Base-by-base conservation (phyloP, 2,329 filamentous ascomycete species). In the Graphilbum fragrans region DNA sequence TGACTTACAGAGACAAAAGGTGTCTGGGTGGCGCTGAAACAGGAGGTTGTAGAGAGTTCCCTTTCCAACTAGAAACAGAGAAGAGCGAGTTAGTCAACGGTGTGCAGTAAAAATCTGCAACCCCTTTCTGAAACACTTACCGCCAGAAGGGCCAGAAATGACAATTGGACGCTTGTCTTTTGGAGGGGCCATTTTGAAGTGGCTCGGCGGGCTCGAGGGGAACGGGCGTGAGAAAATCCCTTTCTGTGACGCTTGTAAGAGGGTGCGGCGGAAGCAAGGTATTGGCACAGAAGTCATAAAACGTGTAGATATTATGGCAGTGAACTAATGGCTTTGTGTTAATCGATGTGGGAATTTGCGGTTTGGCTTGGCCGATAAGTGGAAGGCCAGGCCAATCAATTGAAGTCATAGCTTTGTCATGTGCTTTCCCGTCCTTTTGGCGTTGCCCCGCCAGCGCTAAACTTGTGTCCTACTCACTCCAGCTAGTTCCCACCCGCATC, bases 21-120 rank as follows among this genome's bases (percentile, higher is more conserved):
- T 40, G n/a, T 47, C 45, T 32, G 48, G 48, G 33, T 50, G 44
- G 21, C 43, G 45, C 25, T 71, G 65, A 57, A 86, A 82, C 38
- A 90, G 77, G 37, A 74, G 69, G 55, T 78, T 78, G 60, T 84
- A 80, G 46, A 90, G 77, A 12, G 85, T 90, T 52, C 81, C 83
- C 64, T 92, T 92, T 51, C 85, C 85, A 37, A 85, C 76, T 50
- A 12, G 17, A 22, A 31, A 31, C 12, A 17, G 2, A n/a, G n/a
- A n/a, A n/a, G n/a, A n/a, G 25, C 14, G 25, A 29, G 8, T 8
- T 8, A 8, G 25, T 29, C 25, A 29, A 29, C 14, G 14, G 25
- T 29, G 8, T 29, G 25, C 8, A 8, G 25, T 29, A 29, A 8
- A 29, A 8, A 29, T 29, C 14, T 29, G 25, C 16, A 17, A 14